Conservation (phyloP, 108 stramenopile genomes). For the Cyclostephanos invisitatus region DNA sequence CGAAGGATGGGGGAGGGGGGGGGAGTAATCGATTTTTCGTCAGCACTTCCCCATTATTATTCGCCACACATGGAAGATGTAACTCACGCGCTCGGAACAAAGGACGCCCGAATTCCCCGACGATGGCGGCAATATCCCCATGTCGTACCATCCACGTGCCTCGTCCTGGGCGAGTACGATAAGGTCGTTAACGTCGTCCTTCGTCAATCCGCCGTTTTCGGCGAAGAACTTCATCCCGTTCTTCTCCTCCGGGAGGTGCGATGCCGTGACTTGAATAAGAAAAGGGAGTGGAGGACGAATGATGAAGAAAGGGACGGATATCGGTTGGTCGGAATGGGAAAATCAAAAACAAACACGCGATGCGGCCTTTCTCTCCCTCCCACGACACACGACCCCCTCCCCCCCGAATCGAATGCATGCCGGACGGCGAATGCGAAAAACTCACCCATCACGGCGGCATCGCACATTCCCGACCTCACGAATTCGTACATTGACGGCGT, state of each 20-base stretch:
- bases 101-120: constrained; percentile 60
- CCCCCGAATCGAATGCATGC: too few relatives aligned
- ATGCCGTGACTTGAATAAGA: constrained; percentile 84
- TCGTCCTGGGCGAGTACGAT: constrained; percentile 45
- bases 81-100: constrained; percentile 51
- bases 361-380: too few relatives aligned
- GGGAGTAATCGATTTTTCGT: background rate
- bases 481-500: constrained; percentile 77
- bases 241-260: constrained; percentile 76
- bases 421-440: too few relatives aligned
- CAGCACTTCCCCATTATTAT: background rate
- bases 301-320: too few relatives aligned
- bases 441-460: constrained; percentile 71
- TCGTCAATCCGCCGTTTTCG: constrained; percentile 44
- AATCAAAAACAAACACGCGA: too few relatives aligned
- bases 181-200: constrained; percentile 45
- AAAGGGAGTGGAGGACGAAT: too few relatives aligned
- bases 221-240: constrained; percentile 87
- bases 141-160: constrained; percentile 51
- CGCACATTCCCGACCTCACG: constrained; percentile 51
- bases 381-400: too few relatives aligned
- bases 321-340: too few relatives aligned
- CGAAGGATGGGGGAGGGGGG: too few relatives aligned
- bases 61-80: too few relatives aligned
- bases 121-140: constrained; percentile 71